These are phyloP conservation scores for Cornus kousa DNA, from an alignment of 148 eudicot genomes.

Conservation along the genomic window DNA sequence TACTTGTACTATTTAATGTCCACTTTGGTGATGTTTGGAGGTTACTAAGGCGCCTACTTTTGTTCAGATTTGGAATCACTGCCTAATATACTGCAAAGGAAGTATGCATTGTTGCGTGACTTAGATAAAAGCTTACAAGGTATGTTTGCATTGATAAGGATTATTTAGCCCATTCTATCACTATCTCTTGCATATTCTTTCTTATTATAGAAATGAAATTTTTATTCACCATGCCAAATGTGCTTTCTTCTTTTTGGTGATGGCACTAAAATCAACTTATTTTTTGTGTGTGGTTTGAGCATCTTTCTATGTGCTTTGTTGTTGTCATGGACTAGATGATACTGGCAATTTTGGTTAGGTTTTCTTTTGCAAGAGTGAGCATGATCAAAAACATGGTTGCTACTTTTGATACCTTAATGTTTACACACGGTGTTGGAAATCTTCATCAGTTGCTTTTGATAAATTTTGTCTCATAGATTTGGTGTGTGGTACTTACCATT, in stretches of 20 bases:
- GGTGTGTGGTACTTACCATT: background rate
- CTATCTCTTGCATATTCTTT: background rate
- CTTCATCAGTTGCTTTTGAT: background rate
- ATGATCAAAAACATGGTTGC: too few species aligned
- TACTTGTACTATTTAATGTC: background rate
- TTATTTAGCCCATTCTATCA: constrained; percentile 4
- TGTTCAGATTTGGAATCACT: constrained; percentile 75
- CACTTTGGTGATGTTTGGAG: background rate
- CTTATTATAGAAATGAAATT: background rate
- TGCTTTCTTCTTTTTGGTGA: background rate
- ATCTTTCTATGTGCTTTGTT: too few species aligned
- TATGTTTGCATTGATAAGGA: constrained; percentile 20
- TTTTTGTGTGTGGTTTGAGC: background rate
- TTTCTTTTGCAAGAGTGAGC: background rate
- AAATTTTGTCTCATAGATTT: background rate
- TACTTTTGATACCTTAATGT: background rate
- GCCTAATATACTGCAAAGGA: constrained; percentile 74
- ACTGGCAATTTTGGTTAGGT: background rate
- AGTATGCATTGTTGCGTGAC: constrained; percentile 78
- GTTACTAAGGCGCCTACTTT: constrained; percentile 3
- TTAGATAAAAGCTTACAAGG: constrained; percentile 90
- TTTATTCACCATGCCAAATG: background rate
- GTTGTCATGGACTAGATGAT: background rate
- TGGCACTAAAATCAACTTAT: background rate
- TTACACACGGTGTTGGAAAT: background rate